Percentiles rank a stretch among this genome's conserved stretches.
These are phyloP conservation scores for Populus tomentosa DNA, from an alignment of 441 rosid species.

Conservation along the genomic window DNA sequence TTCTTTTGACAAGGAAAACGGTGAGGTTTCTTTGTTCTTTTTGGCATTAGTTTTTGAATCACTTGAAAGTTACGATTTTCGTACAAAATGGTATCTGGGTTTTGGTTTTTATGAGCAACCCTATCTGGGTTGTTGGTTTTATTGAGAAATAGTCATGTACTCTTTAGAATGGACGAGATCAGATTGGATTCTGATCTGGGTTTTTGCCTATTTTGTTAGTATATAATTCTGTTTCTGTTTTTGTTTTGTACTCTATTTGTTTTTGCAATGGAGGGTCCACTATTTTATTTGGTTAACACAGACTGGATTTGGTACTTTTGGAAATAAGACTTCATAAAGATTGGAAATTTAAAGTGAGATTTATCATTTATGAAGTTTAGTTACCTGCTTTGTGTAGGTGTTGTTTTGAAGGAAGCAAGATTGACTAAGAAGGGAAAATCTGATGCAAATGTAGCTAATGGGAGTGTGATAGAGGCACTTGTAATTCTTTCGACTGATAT, in stretches of 20 bases:
- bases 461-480: conserved; percentile 57
- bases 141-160: conserved; percentile 8
- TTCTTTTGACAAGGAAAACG: conserved; percentile 53
- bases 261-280: background rate
- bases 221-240: background rate
- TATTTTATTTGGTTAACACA: background rate
- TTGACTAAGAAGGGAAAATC: conserved; percentile 61
- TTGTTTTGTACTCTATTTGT: background rate
- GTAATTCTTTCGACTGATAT: conserved; percentile 62
- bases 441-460: conserved; percentile 49
- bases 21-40: conserved; percentile 26
- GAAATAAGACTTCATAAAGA: background rate
- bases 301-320: background rate
- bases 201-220: background rate
- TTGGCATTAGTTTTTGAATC: conserved; percentile 1
- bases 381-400: conserved; percentile 36
- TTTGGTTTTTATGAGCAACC: conserved; percentile 6
- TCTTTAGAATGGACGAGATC: conserved; percentile 15
- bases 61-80: conserved; percentile 5
- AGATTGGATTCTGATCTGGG: conserved; percentile 23
- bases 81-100: conserved; percentile 16
- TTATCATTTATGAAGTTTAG: background rate
- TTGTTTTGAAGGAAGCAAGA: conserved; percentile 76
- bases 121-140: conserved; percentile 11
- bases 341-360: background rate